Evolutionary conservation across 1,139 yeast genomes (phyloP), one percentile per base, ranked within the genome.

Genomic region (Komagataea norvegica): DNA sequence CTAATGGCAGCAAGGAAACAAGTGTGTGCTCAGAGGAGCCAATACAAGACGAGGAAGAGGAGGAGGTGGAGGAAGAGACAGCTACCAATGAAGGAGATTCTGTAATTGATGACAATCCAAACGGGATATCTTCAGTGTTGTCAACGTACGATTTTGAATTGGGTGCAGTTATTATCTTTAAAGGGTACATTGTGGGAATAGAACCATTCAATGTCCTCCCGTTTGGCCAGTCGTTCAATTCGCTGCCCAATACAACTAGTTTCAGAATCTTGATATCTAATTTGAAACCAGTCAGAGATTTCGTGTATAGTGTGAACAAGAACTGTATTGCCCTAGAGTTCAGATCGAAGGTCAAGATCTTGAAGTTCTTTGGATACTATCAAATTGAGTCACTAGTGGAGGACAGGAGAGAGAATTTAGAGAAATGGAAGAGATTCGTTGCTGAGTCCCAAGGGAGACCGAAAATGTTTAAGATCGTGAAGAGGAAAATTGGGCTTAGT

Each of bases 181-280:
- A 15, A 10, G 52, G 49, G 1, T 47, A 38, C 19, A 30, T 43
- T 4, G 31, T 47, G 18, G 50, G 50, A 3, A 35, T 41, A 9
- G 43, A 42, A 5, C 51, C 51, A n/a, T 14, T 13, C 1, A 33
- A 41, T 15, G 29, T 42, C 8, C 13, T 30, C 16, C 27, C 43
- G 1, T 28, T 45, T 31, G 48, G 49, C 3, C 41, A 27, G 14
- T 25, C 50, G 11, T 48, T 35, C 20, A 25, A 44, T 5, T 39
- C 37, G 4, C 15, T 39, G 7, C 25, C 37, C 4, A 37, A 30
- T 5, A 26, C 41, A 2, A 43, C 42, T 2, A 42, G 38, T 29
- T 47, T 47, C 25, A 38, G 42, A 27, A n/a, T 48, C 7, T 23
- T 43, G 1, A 39, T 48, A 8, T 43, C 52, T 9, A 47, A 47